These are phyloP conservation scores for Stylosanthes scabra DNA, from an alignment of 331 rosid species.

Conservation along the genomic window DNA sequence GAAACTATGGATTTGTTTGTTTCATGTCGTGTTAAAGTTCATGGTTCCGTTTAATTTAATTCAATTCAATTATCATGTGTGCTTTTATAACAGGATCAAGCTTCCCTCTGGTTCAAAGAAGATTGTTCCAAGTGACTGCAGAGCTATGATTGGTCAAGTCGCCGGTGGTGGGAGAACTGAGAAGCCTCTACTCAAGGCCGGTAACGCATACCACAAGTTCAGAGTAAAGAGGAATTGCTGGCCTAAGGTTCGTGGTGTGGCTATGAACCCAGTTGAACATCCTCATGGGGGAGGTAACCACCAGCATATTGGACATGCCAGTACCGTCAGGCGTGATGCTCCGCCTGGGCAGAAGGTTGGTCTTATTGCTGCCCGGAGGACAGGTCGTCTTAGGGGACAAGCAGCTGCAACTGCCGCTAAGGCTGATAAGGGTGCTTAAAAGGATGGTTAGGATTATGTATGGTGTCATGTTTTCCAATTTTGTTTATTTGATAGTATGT, in stretches of 20 bases:
- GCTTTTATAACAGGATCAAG: constrained; percentile 45
- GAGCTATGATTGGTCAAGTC: constrained; percentile 74
- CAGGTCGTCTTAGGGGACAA: constrained; percentile 72
- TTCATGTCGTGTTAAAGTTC: no score
- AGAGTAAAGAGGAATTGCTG: constrained; percentile 75
- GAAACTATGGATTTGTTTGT: no score
- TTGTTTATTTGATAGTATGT: constrained; percentile 22
- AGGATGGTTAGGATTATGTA: constrained; percentile 2
- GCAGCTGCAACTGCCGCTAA: constrained; percentile 64
- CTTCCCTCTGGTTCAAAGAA: constrained; percentile 82
- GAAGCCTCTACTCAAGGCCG: constrained; percentile 71
- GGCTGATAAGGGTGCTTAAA: constrained; percentile 50
- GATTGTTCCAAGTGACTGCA: constrained; percentile 65
- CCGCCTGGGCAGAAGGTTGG: constrained; percentile 79
- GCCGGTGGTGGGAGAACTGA: constrained; percentile 74
- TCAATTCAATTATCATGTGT: neutral
- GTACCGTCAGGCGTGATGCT: constrained; percentile 70
- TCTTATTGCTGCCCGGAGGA: constrained; percentile 70
- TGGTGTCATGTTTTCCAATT: constrained; percentile 9
- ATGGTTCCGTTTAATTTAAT: no score
- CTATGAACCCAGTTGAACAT: constrained; percentile 78
- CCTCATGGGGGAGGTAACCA: constrained; percentile 80
- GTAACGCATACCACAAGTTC: constrained; percentile 72
- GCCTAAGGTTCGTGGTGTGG: constrained; percentile 85
- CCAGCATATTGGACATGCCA: constrained; percentile 78